Conservation (phyloP, 768 basidiomycete genomes). For the Candolleomyces aberdarensis region DNA sequence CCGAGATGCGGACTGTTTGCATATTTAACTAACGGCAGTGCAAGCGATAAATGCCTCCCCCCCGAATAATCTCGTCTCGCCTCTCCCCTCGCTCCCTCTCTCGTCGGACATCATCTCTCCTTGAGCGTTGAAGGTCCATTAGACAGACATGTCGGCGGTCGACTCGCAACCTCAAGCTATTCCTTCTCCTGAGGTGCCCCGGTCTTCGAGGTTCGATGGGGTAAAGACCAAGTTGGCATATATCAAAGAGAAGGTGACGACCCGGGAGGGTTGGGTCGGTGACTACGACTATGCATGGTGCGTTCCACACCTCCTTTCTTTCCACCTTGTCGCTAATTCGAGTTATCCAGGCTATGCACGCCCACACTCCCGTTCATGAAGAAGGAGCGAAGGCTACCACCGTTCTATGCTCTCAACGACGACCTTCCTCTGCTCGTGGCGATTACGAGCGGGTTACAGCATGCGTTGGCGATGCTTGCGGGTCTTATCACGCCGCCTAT, state of each 20-base stretch:
- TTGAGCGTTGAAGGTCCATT: not conserved
- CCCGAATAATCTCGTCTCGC: not conserved
- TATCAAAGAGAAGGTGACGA: constrained; percentile 33
- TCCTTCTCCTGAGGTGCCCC: not conserved
- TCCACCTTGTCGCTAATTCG: not conserved
- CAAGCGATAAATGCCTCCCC: not conserved
- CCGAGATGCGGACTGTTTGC: not conserved
- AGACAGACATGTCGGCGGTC: not conserved
- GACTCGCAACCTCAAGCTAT: constrained; percentile 7
- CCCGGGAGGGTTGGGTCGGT: constrained; percentile 73
- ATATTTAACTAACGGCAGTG: not conserved
- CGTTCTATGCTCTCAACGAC: constrained; percentile 73
- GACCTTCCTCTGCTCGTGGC: constrained; percentile 73
- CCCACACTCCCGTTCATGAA: constrained; percentile 61
- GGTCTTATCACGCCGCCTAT: constrained; percentile 84
- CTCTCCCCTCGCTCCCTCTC: not conserved
- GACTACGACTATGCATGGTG: constrained; percentile 75
- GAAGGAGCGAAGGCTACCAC: constrained; percentile 42
- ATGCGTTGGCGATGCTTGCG: constrained; percentile 79
- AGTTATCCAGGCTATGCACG: constrained; percentile 50
- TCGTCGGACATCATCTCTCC: not conserved
- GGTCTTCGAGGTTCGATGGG: constrained; percentile 8
- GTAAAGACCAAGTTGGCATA: constrained; percentile 15
- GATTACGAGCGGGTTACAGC: constrained; percentile 69
- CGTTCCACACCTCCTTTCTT: not conserved